Base-by-base conservation (phyloP, 2,329 filamentous ascomycete species). In the Volutella citrinella region DNA sequence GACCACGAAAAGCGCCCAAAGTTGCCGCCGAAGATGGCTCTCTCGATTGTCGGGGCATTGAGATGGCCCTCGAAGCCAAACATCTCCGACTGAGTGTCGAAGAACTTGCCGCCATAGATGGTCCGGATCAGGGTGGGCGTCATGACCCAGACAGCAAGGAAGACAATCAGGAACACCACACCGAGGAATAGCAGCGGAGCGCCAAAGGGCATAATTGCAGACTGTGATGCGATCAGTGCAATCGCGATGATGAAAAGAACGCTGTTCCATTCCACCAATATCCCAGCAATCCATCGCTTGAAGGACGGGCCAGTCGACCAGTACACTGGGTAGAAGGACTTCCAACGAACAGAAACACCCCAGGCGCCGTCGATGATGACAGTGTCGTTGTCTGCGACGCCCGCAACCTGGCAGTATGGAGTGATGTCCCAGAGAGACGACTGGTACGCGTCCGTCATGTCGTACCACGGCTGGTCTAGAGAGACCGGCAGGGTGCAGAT, bases 61-160 rank as follows among this genome's bases (percentile, higher is more conserved):
- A 61, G 40, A 28, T 59, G 46, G 4, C 57, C 58, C 36, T 60
- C 57, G 30, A 61, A 51, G 9, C 56, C 55, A 34, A 61, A 61
- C 26, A 60, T 47, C 14, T 54, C 46, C 2, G 55, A 49, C 27
- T 59, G 55, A 0, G 56, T 50, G 9, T 50, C 43, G 20, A 30
- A 40, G 23, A 60, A 57, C 38, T 56, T 56, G 30, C 55, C 52
- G n/a, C 52, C 48, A 15, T 56, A 54, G 22, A 54, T 46, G 24
- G 46, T 25, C 6, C 46, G 40, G 4, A 57, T 36, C 19, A 59
- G 31, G 10, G 41, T 46, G 4, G 56, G 54, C 4, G 45, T 52
- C 18, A 43, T 39, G 15, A 54, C 22, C 43, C 43, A 55, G 18
- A 46, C 24, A 7, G 47, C 44, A 5, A 56, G 28, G 29, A 53